Conservation (phyloP, 306 rosid species). For the Cajanus cajan region DNA sequence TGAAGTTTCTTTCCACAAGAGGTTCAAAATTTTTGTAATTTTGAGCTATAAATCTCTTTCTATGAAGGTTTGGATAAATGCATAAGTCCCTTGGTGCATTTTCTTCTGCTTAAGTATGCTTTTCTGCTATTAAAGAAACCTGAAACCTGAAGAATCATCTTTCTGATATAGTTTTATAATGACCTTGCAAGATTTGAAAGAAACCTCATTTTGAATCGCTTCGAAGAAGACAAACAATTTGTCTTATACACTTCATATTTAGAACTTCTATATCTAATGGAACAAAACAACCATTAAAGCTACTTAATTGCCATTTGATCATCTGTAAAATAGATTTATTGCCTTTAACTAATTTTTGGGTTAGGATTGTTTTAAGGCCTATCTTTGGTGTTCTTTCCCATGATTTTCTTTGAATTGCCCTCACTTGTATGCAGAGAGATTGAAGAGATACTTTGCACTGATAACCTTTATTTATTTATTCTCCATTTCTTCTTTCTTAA, state of each 20-base stretch:
- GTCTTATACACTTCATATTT: not conserved
- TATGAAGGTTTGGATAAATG: not conserved
- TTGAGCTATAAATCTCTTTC: not conserved
- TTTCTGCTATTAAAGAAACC: not conserved
- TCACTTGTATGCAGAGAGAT: not conserved
- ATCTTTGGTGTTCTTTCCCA: not conserved
- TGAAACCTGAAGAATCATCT: not conserved
- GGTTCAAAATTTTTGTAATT: not conserved
- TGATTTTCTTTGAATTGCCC: not conserved
- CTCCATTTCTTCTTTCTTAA: slow-evolving; percentile 6
- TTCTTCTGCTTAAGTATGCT: not conserved
- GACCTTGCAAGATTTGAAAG: not conserved
- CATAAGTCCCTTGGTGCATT: not conserved
- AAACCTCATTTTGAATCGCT: slow-evolving; percentile 9
- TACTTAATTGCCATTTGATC: not conserved
- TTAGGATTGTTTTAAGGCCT: not conserved
- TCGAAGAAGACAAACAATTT: not conserved
- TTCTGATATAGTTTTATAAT: slow-evolving; percentile 6
- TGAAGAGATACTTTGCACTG: not conserved
- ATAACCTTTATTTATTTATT: not conserved
- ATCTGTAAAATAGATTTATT: not conserved
- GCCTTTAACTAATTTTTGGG: not conserved
- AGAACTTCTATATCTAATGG: not conserved
- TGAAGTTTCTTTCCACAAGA: not conserved
- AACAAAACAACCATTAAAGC: not conserved